Percentiles rank a stretch among this genome's conserved stretches.
Evolutionary conservation across 75 land plant genomes (phyloP).

Genomic region (Selaginella moellendorffii): DNA sequence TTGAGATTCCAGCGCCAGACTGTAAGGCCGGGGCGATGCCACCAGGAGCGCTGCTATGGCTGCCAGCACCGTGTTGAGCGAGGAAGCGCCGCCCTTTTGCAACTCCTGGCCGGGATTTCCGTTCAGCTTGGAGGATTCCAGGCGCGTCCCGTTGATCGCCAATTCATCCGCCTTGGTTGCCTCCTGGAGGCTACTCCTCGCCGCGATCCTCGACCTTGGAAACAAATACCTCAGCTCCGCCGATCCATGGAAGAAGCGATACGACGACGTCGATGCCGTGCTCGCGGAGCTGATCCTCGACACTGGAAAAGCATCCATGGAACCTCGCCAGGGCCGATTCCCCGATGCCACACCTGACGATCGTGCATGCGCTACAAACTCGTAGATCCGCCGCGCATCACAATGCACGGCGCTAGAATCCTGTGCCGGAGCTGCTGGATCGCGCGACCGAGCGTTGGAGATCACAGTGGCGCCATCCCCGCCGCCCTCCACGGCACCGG

Average conservation of each 20-base stretch:
- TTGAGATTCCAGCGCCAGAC: conserved; percentile 30
- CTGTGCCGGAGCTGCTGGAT: not conserved
- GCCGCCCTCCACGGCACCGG: too few species aligned
- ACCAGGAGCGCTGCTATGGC: not conserved
- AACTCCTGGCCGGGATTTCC: not conserved
- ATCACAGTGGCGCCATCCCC: not conserved
- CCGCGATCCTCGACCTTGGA: not conserved
- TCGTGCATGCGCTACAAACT: not conserved
- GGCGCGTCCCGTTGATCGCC: not conserved
- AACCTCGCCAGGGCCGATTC: not conserved
- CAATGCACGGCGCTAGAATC: not conserved
- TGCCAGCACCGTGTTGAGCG: not conserved
- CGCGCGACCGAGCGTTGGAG: not conserved
- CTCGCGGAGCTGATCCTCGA: not conserved
- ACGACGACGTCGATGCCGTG: not conserved
- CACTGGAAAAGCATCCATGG: not conserved
- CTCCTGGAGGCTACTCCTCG: not conserved
- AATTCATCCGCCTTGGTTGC: not conserved
- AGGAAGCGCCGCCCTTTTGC: not conserved
- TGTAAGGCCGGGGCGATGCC: not conserved
- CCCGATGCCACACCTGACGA: not conserved
- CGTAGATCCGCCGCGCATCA: too few species aligned
- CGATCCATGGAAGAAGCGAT: not conserved
- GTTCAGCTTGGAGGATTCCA: not conserved
- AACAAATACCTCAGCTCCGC: too few species aligned